Base-by-base conservation (phyloP, 768 basidiomycete genomes). In the Fomitopsis serialis region DNA sequence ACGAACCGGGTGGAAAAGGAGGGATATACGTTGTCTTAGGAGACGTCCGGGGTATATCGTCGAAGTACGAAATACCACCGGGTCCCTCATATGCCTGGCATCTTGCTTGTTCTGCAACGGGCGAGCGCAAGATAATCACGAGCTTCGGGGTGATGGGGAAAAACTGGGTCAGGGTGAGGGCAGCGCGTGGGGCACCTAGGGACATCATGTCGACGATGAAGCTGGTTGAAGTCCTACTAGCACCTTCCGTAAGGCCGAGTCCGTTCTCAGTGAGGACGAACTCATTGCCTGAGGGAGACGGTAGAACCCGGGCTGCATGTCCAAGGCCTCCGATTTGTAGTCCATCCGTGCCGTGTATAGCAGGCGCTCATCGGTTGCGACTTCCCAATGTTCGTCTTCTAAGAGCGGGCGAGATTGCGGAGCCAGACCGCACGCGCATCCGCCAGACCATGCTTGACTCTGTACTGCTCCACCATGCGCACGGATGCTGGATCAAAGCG, bases 381-480 rank as follows among this genome's bases (percentile, higher is more conserved):
- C 44, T 22, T 29, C 48, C 48, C 48, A 50, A 37, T 54, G 47
- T 15, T 49, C 40, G 10, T 47, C 42, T 21, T 42, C 37, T 12
- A 54, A 29, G 21, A 54, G 25, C 8, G 34, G 19, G 29, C 24
- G 19, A 50, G 19, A 3, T 54, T 50, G 6, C 21, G 23, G 15
- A 54, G 54, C 47, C 47, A 54, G 22, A 54, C 54, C 23, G 47
- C 54, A 10, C 47, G 40, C 13, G 40, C 21, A 24, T 48, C 48
- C 19, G 36, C 25, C n/a, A 44, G 36, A 5, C 11, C n/a, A n/a
- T 54, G 21, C 23, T 22, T 49, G 15, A 3, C 13, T 23, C 42
- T 50, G 37, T 42, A 48, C 3, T 17, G 25, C 24, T 54, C 54
- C 23, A 54, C 47, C n/a, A 42, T 29, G 12, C 12, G 13, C 3